phyloP scores from a whole-genome alignment of 2,329 filamentous ascomycete genomes.

The Exophiala aquamarina region DNA sequence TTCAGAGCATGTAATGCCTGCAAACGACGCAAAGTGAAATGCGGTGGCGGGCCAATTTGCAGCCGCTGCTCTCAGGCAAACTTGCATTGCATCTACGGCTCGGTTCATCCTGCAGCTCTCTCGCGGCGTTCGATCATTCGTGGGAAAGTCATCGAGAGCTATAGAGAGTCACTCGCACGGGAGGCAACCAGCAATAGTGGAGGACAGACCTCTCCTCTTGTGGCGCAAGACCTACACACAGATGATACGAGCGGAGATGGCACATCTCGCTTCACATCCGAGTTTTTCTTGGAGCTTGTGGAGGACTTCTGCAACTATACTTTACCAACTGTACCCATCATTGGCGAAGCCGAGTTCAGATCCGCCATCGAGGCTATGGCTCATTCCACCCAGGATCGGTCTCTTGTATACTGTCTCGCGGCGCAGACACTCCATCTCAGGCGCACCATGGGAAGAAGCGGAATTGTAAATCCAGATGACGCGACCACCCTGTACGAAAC shows the following conservation, averaged over 20 bases:
- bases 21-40: conserved; percentile 42
- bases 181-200: too few relatives aligned
- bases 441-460: background rate
- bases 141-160: too few relatives aligned
- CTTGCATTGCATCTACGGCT: conserved; percentile 38
- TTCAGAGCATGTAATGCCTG: conserved; percentile 51
- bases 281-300: conserved; percentile 3
- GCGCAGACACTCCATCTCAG: conserved; percentile 49
- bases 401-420: conserved; percentile 47
- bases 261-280: conserved; percentile 40
- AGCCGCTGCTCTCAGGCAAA: conserved; percentile 44
- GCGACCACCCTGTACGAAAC: conserved; percentile 32
- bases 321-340: conserved; percentile 50
- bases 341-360: conserved; percentile 42
- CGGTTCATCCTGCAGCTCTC: background rate
- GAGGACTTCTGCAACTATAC: conserved; percentile 44
- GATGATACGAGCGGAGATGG: too few relatives aligned
- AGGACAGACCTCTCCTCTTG: too few relatives aligned
- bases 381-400: conserved; percentile 39
- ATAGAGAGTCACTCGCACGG: too few relatives aligned
- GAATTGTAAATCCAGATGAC: conserved; percentile 21
- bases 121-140: background rate
- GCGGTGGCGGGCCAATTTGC: conserved; percentile 36
- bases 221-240: background rate
- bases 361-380: conserved; percentile 34